Evolutionary conservation across 495 filamentous ascomycete genomes (phyloP), one percentile per base, ranked within the genome.

Genomic region (Terfezia boudieri): DNA sequence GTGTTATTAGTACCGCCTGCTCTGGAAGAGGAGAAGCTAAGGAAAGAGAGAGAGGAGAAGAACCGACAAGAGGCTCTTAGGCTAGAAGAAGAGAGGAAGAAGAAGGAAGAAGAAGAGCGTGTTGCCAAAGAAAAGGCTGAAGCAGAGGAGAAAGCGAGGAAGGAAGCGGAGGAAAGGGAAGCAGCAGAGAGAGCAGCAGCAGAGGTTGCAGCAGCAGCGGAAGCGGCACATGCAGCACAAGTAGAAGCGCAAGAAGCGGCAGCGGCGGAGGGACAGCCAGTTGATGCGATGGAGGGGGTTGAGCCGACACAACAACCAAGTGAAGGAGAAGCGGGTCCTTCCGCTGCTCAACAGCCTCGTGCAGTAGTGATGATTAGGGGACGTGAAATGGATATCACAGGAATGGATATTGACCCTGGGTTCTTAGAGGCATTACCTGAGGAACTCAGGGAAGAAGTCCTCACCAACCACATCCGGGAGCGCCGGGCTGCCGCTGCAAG

Each of bases 381-480:
- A 32, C 79, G 80, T 50, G 76, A 84, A 53, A 71, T 93, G 50
- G 89, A 99, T 64, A 89, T 99, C 54, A 96, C 90, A 5, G 82
- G 79, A 26, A 75, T 99, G 59, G 87, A 87, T 56, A 95, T 99
- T 56, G 90, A 99, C 61, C 76, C 83, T 12, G 86, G 86, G 43
- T 99, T 93, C 66, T 76, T 99, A 3, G 85, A 90, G 54, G 92
- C 86, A 38, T 71, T 99, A 16, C 90, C 90, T 0, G 90, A 99
- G 56, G 90, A 96, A 43, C 77, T 95, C 51, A 76, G 90, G 32
- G 89, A 96, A 66, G 90, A 99, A 64, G 90, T 95, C 32, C 81
- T 99, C 41, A 85, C 87, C 68, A 77, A 84, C 49, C 85, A 93
- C 53, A 71, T 92, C 57, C 81, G 81, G 49, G 78, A 89, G 53